Base-by-base conservation (phyloP, 1,284 basidiomycete genomes). In the Leccinum subatratum region DNA sequence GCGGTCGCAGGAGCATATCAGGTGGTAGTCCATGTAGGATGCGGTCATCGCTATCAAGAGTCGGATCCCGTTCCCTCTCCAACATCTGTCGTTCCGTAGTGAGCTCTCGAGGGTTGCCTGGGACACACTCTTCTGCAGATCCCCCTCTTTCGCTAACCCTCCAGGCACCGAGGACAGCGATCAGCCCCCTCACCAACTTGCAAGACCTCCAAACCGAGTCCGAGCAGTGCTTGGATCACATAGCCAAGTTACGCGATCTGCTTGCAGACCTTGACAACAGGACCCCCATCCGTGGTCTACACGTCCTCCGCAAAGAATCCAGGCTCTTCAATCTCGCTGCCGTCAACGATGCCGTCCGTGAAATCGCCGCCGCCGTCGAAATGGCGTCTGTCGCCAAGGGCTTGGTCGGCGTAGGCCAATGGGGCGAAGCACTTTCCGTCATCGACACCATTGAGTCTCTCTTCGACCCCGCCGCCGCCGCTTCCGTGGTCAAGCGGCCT, bases 181-280 rank as follows among this genome's bases (percentile, higher is more conserved):
- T 88, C 32, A 79, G 79, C 63, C 85, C 96, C 1, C 86, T 99
- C 25, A 88, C 94, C 9, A 98, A 98, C 76, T 83, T 99, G 12
- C 93, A 98, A 74, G 91, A 95, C 69, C 85, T 99, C 6, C 93
- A 95, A 73, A 87, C 91, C 6, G 94, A 98, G 75, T 95, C 94
- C 0, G 85, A 90, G 42, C 86, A 89, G 34, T 96, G 95, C 72
- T 81, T 98, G 5, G 78, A 82, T 28, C 88, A 92, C 64, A 94
- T 98, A 68, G 81, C 84, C 4, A 81, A 86, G 32, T 83, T 99
- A 11, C 90, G 92, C 39, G 75, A 78, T 0, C 85, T 93, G 68
- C 82, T 98, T 8, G 82, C 83, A 45, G 86, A 91, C 32, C 90
- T 98, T 3, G 93, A 96, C 70, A 84, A 88, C 68, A 85, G 88